Percentiles rank a stretch among this genome's conserved stretches.
These are phyloP conservation scores for Kwoniella bestiolae DNA, from an alignment of 768 basidiomycete genomes.

Conservation along the genomic window DNA sequence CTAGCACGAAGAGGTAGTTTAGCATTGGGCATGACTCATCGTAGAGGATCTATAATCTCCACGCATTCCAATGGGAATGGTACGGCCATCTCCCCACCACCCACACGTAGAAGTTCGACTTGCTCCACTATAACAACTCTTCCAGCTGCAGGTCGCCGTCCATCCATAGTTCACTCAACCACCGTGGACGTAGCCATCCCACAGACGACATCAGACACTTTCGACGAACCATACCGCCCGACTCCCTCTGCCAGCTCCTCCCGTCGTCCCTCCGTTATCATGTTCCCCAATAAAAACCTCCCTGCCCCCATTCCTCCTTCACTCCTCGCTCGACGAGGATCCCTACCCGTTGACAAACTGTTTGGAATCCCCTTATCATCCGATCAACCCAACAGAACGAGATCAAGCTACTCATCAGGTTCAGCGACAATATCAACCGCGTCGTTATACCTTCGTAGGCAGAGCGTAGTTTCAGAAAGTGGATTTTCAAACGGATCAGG, in stretches of 20 bases:
- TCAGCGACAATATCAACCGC: conserved; percentile 26
- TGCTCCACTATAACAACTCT: conserved; percentile 40
- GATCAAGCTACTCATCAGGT: conserved; percentile 22
- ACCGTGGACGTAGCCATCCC: conserved; percentile 23
- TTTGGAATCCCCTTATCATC: conserved; percentile 20
- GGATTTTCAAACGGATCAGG: conserved; percentile 22
- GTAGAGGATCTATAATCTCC: conserved; percentile 19
- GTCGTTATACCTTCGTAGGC: conserved; percentile 32
- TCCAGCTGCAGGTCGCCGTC: conserved; percentile 36
- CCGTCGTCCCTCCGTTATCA: conserved; percentile 30
- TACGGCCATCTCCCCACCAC: conserved; percentile 18
- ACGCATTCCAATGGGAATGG: background rate
- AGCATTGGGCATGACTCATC: conserved; percentile 13
- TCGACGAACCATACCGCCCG: conserved; percentile 8
- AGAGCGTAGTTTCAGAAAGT: conserved; percentile 31
- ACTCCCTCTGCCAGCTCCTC: conserved; percentile 8
- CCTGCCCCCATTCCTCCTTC: conserved; percentile 39
- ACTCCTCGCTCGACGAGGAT: conserved; percentile 38
- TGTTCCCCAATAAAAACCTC: conserved; percentile 37
- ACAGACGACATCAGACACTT: background rate
- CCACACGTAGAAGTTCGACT: conserved; percentile 35
- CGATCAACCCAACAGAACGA: conserved; percentile 12
- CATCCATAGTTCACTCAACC: conserved; percentile 39
- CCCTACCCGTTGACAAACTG: conserved; percentile 33
- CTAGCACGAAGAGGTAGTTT: conserved; percentile 9